phyloP scores from a whole-genome alignment of 2,329 filamentous ascomycete genomes.

The Alternaria viburni region DNA sequence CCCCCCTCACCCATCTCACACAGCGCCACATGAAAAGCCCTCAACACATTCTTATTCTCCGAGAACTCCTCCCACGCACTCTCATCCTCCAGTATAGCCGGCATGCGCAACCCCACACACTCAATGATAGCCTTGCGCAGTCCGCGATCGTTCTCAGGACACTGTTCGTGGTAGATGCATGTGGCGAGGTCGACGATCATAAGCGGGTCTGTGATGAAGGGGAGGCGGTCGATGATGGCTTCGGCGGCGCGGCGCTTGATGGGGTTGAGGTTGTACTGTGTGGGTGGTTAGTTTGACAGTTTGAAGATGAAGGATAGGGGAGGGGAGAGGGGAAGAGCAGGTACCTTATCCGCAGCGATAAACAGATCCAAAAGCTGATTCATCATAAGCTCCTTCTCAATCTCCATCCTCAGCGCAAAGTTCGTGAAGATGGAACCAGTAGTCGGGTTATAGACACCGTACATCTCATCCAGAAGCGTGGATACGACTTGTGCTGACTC shows the following conservation, averaged over 20 bases:
- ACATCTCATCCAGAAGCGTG: conserved; percentile 25
- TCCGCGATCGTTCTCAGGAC: conserved; percentile 20
- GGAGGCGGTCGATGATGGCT: conserved; percentile 27
- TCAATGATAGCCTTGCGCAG: conserved; percentile 20
- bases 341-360: conserved; percentile 31
- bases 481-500: conserved; percentile 19
- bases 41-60: conserved; percentile 15
- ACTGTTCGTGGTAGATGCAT: conserved; percentile 8
- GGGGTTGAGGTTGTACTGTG: conserved; percentile 27
- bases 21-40: conserved; percentile 14
- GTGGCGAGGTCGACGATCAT: conserved; percentile 22
- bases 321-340: too few relatives aligned
- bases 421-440: conserved; percentile 29
- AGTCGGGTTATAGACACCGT: conserved; percentile 19
- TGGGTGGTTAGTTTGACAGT: not conserved
- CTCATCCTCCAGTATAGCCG: not conserved
- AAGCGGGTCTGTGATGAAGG: conserved; percentile 21
- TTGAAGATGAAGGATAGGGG: too few relatives aligned
- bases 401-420: conserved; percentile 18
- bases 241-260: conserved; percentile 20
- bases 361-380: conserved; percentile 21
- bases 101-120: conserved; percentile 10
- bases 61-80: conserved; percentile 19
- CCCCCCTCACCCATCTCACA: not conserved
- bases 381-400: conserved; percentile 22